Base-by-base conservation (phyloP, 2,329 filamentous ascomycete species). In the Zarea fungicola region DNA sequence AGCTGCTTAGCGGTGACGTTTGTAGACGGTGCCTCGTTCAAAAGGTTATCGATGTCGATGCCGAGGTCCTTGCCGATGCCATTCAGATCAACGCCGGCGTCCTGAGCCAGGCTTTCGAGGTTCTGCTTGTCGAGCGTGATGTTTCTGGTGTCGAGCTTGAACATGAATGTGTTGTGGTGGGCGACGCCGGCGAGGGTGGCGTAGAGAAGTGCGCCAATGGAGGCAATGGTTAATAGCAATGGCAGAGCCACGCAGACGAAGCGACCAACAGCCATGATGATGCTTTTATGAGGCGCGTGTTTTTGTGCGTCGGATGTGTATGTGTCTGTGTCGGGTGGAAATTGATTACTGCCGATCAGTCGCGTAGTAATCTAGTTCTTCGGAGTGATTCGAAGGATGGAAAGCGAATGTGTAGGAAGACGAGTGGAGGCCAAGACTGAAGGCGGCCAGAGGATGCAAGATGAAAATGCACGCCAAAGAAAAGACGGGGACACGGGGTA, bases 241-340 rank as follows among this genome's bases (percentile, higher is more conserved):
- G 92, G 92, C 73, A 90, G 74, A 69, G 87, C 80, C 70, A 97
- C 93, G 71, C 90, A 96, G 66, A 87, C 74, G 60, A 92, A 81
- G 63, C 92, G 82, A 58, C 89, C 91, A 62, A 80, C 76, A 71
- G 85, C 68, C 75, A 78, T 78, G 55, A 55, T 64, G 65, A 49
- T 55, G 55, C 62, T 61, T 6, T 22, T 32, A 26, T 11, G 16
- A 3, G 13, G 18, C 8, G 2, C 18, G 13, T 22, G 26, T 22
- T 25, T 32, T 28, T n/a, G 31, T 29, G 29, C 4, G 9, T 49
- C 16, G 4, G 16, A 3, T 19, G 26, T 19, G 26, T 40, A 29
- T 42, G 37, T 14, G 13, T 23, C 8, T 28, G 29, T 8, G 19
- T 47, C 40, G 19, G 22, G 11, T 21, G 14, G 14, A 26, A 23